Conservation (phyloP, 768 basidiomycete genomes). For the Kwoniella dendrophila region DNA sequence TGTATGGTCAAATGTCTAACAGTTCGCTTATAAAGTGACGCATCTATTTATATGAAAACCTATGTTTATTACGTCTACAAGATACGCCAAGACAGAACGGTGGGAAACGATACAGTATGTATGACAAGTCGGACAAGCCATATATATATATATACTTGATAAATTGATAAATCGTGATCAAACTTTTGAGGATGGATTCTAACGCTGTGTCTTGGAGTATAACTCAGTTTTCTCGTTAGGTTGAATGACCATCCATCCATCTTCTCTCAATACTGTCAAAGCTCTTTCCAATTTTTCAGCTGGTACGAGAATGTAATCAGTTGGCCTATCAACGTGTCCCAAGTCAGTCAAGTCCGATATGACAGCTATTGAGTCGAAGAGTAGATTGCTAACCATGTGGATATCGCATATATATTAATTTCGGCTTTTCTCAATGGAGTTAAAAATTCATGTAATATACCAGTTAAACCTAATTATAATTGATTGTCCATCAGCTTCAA, state of each 20-base stretch:
- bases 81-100: too few species aligned
- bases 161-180: too few species aligned
- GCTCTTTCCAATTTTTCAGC: constrained; percentile 13
- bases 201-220: too few species aligned
- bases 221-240: constrained; percentile 1
- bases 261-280: constrained; percentile 7
- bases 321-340: constrained; percentile 24
- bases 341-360: background rate
- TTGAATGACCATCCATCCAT: constrained; percentile 20
- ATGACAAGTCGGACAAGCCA: too few species aligned
- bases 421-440: constrained; percentile 19
- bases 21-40: too few species aligned
- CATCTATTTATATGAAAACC: too few species aligned
- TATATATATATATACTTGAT: too few species aligned
- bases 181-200: too few species aligned
- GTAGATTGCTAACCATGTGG: constrained; percentile 20
- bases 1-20: too few species aligned
- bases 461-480: constrained; percentile 14
- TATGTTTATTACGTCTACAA: too few species aligned
- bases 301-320: constrained; percentile 24
- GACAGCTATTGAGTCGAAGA: background rate
- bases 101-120: too few species aligned
- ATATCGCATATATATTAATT: constrained; percentile 23
- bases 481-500: background rate
- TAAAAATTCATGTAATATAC: constrained; percentile 22